Percentiles rank a stretch among this genome's conserved stretches.
phyloP scores from a whole-genome alignment of 73 alveolate species.

The Paramecium sexaurelia region DNA sequence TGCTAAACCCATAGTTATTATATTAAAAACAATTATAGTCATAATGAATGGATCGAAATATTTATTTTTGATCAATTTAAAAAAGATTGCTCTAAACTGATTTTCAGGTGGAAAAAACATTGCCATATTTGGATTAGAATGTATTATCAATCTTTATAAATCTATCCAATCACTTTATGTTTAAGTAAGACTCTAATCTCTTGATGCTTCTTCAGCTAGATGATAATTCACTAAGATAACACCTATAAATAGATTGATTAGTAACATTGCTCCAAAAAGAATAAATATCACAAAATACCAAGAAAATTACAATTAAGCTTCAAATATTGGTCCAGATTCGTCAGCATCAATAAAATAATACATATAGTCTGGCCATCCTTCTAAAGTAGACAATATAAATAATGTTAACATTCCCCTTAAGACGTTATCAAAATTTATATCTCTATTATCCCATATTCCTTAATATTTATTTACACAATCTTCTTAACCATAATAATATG shows the following conservation, averaged over 20 bases:
- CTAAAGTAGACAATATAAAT: constrained; percentile 45
- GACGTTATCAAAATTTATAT: constrained; percentile 54
- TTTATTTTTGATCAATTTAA: background rate
- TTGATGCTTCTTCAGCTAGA: constrained; percentile 82
- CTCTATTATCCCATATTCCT: constrained; percentile 53
- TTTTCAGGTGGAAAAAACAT: constrained; percentile 9
- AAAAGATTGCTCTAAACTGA: background rate
- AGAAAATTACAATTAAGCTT: constrained; percentile 4
- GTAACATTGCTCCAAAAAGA: constrained; percentile 84
- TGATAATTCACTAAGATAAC: constrained; percentile 90
- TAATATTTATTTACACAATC: background rate
- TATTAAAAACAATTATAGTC: constrained; percentile 33
- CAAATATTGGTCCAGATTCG: constrained; percentile 61
- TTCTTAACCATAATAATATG: background rate
- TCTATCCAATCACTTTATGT: constrained; percentile 80
- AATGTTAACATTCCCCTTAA: constrained; percentile 33
- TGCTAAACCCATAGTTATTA: constrained; percentile 33
- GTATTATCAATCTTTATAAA: constrained; percentile 54
- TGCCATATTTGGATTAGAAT: constrained; percentile 75
- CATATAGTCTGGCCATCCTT: constrained; percentile 65
- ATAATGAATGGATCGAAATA: constrained; percentile 47
- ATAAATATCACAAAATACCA: constrained; percentile 84
- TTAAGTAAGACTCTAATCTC: constrained; percentile 38
- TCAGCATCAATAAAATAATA: constrained; percentile 54
- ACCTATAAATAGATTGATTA: constrained; percentile 91